Base-by-base conservation (phyloP, 1,284 basidiomycete species). In the Thecaphora thlaspeos region DNA sequence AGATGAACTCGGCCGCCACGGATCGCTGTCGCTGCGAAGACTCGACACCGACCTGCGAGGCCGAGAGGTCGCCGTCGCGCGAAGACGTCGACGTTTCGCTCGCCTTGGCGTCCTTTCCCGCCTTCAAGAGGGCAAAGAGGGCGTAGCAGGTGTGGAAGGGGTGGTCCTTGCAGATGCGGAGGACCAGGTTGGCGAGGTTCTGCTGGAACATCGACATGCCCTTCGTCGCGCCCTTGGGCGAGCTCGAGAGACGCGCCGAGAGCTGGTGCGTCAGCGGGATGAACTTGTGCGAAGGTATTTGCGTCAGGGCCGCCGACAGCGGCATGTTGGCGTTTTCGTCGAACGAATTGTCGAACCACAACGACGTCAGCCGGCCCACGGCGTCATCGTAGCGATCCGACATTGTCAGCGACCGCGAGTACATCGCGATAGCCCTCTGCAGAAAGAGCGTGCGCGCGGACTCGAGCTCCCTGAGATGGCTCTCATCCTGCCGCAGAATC, bases 121-220 rank as follows among this genome's bases (percentile, higher is more conserved):
- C 59, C 51, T 65, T 65, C 55, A 66, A 46, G 41, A 77, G 48
- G 0, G 89, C 89, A 74, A 88, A 90, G 14, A 98, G 84, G 65
- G 94, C 90, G 78, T 93, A 95, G 7, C 96, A 80, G 62, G 86
- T 88, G 74, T 98, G 95, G 80, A 91, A 97, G 0, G 94, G 93
- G 76, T 98, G 95, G 48, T 97, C 90, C 45, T 80, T 79, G 68
- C 88, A 89, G 83, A 98, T 88, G 11, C 88, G 84, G 1, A 84
- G 55, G 18, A 97, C 81, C 18, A 95, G 80, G 1, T 68, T 77
- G 51, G 86, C 85, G 9, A 97, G 81, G 50, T 82, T 84, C 14
- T 79, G 70, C 71, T 92, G 90, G 63, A 86, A 86, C 4, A 43
- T 37, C 2, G 55, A 48, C 26, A 28, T 7, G 26, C 26, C 26